Conservation (phyloP, 768 basidiomycete genomes). For the Pilatotrama ljubarskyi region DNA sequence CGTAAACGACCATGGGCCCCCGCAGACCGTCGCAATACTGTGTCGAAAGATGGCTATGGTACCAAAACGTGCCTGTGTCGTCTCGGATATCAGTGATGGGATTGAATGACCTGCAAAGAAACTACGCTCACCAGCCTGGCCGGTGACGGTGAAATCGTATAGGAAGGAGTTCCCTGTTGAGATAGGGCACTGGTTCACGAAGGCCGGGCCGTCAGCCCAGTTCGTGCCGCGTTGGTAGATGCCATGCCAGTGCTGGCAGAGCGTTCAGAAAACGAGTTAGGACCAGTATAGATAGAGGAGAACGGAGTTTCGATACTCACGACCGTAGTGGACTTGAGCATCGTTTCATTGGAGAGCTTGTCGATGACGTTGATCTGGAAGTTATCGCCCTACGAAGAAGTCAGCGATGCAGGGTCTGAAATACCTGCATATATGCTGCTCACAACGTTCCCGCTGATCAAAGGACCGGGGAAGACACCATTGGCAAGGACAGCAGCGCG, state of each 20-base stretch:
- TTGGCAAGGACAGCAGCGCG: constrained; percentile 37
- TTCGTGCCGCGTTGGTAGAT: constrained; percentile 44
- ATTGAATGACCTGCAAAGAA: background rate
- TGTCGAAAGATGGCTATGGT: constrained; percentile 45
- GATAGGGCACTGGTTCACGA: constrained; percentile 42
- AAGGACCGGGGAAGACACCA: background rate
- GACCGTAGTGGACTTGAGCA: constrained; percentile 14
- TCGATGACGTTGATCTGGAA: constrained; percentile 18
- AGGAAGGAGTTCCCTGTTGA: constrained; percentile 37
- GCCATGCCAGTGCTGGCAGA: constrained; percentile 42
- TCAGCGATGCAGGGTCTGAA: too few species aligned
- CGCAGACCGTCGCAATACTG: constrained; percentile 60
- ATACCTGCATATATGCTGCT: background rate
- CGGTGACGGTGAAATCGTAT: constrained; percentile 34
- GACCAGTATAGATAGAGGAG: background rate
- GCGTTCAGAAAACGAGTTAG: background rate
- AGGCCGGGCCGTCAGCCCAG: constrained; percentile 45
- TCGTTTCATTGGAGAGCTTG: constrained; percentile 12
- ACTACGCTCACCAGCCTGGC: constrained; percentile 23
- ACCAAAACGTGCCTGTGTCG: constrained; percentile 44
- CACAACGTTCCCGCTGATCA: constrained; percentile 3
- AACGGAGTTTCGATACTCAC: background rate
- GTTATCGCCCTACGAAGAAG: constrained; percentile 34
- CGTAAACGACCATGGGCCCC: constrained; percentile 45
- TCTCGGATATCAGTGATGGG: background rate